Evolutionary conservation across 2,329 filamentous ascomycete genomes (phyloP), one percentile per base, ranked within the genome.

Genomic region (Ophiocordyceps camponoti-saundersi): DNA sequence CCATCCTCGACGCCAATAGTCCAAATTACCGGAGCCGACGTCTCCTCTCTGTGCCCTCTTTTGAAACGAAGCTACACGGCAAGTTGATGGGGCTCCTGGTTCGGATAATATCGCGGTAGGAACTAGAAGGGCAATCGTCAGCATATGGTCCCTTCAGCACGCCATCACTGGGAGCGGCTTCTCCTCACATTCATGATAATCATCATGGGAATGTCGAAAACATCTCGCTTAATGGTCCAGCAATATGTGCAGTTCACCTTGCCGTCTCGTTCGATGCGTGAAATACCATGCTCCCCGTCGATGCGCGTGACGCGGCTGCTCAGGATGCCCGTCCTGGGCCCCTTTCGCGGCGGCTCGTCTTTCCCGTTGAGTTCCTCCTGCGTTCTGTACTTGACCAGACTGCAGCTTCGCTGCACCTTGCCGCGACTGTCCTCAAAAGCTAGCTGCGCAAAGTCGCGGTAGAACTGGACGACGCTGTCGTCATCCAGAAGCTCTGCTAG

Each of bases 181-280:
- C 23, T 26, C 81, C 89, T 82, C 64, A 95, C 92, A 68, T 95
- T 95, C 71, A 96, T 90, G 59, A 95, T 85, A 63, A 96, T 93
- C 68, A 96, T 73, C 87, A 95, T 95, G 21, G 92, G 92, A 64
- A 96, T 95, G 67, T 96, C 90, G 67, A 96, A 96, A 40, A 92
- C 86, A 63, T 98, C 92, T 52, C 90, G 75, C 68, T 95, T 95
- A 51, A 96, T 89, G 52, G 86, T 90, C 89, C 90, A 96, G 68
- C 86, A 94, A 66, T 93, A 95, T 57, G 85, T 88, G 68, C 89
- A 95, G 60, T 94, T 85, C 48, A 96, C 84, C 65, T 92, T 89
- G 47, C 89, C 90, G 57, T 94, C 88, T 59, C 79, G 83, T 58
- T 85, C 86, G 15, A 95, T 74, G 57, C 80, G 78, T 47, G 83